Evolutionary conservation across 768 basidiomycete genomes (phyloP).

Genomic region (Termitomyces sp.): DNA sequence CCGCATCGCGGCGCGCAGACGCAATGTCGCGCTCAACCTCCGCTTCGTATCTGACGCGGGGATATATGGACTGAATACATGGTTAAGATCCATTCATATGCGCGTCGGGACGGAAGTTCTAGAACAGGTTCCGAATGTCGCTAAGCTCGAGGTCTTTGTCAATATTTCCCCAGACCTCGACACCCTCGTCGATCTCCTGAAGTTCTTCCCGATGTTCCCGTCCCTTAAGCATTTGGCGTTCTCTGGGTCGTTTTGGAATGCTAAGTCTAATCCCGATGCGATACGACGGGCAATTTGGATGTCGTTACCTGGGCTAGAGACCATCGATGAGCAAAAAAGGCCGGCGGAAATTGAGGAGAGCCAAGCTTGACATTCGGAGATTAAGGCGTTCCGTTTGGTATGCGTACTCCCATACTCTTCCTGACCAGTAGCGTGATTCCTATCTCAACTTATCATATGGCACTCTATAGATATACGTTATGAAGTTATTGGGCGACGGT

Average conservation of each 20-base stretch:
- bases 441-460: not conserved
- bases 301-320: constrained; percentile 5
- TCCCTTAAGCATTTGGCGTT: constrained; percentile 4
- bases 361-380: not conserved
- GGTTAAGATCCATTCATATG: not conserved
- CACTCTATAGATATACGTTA: not conserved
- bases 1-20: constrained; percentile 4
- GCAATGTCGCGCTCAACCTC: constrained; percentile 4
- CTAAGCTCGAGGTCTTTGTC: constrained; percentile 4
- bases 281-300: not conserved
- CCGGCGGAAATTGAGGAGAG: not conserved
- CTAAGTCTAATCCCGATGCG: not conserved
- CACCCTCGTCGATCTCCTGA: constrained; percentile 1
- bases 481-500: not conserved
- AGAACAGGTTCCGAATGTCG: not conserved
- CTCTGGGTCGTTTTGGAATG: constrained; percentile 2
- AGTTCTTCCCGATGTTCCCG: constrained; percentile 7
- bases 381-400: not conserved
- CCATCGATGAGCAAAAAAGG: constrained; percentile 1
- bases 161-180: constrained; percentile 4
- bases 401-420: not conserved
- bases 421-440: no score
- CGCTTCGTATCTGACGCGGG: constrained; percentile 8
- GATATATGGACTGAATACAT: constrained; percentile 6
- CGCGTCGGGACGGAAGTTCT: not conserved